These are phyloP conservation scores for Melampsora abietis-canadensis DNA, from an alignment of 1,284 basidiomycete species.

Conservation along the genomic window DNA sequence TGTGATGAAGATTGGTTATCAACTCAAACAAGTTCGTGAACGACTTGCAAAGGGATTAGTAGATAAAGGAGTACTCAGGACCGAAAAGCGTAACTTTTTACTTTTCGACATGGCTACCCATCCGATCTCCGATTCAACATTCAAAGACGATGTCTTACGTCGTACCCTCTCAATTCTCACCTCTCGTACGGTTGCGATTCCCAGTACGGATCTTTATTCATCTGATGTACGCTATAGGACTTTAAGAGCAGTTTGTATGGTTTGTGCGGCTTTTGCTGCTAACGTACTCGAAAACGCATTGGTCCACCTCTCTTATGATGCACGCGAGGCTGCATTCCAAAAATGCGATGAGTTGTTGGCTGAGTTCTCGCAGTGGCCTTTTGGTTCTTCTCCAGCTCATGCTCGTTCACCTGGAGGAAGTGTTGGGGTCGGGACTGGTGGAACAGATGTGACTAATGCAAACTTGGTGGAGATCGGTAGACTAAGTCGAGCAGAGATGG, in stretches of 20 bases:
- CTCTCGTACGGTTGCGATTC: slow-evolving; percentile 72
- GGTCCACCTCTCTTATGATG: slow-evolving; percentile 78
- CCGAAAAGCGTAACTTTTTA: slow-evolving; percentile 92
- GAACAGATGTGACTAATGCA: slow-evolving; percentile 57
- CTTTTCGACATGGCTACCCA: slow-evolving; percentile 99
- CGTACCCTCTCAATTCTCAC: slow-evolving; percentile 75
- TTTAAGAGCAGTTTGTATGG: slow-evolving; percentile 74
- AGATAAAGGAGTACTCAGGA: slow-evolving; percentile 93
- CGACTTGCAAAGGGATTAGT: slow-evolving; percentile 93
- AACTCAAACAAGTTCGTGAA: slow-evolving; percentile 93
- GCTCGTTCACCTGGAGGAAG: slow-evolving; percentile 51
- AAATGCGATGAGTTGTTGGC: slow-evolving; percentile 85
- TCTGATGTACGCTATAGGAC: slow-evolving; percentile 74
- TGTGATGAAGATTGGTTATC: slow-evolving; percentile 95
- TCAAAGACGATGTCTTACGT: slow-evolving; percentile 76
- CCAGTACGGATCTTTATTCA: slow-evolving; percentile 64
- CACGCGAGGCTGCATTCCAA: slow-evolving; percentile 81
- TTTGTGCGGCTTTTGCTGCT: slow-evolving; percentile 81
- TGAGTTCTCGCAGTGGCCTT: slow-evolving; percentile 86
- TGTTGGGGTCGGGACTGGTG: slow-evolving; percentile 52
- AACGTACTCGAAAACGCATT: slow-evolving; percentile 93
- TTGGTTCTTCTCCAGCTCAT: slow-evolving; percentile 60
- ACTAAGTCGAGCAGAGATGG: slow-evolving; percentile 64
- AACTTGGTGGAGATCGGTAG: slow-evolving; percentile 73
- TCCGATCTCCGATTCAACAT: slow-evolving; percentile 83